A percentile compares a stretch with the other conserved stretches of the same genome.
Conservation (phyloP, 2,329 filamentous ascomycete species). For the Davidsoniella virescens region DNA sequence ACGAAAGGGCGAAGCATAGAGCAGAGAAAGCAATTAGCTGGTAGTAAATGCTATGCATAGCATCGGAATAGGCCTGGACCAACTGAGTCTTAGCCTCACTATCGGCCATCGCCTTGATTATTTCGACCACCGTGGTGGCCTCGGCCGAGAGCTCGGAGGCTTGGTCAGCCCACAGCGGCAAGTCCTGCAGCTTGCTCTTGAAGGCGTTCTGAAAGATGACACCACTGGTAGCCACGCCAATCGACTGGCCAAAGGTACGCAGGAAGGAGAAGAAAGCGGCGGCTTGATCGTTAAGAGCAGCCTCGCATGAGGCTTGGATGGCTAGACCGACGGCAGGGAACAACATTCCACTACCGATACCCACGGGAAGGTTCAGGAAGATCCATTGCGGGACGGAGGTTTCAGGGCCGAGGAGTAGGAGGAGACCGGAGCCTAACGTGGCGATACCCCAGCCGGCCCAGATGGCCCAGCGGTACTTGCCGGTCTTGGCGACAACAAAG, state of each 20-base stretch:
- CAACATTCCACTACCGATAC: constrained; percentile 46
- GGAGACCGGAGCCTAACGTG: constrained; percentile 39
- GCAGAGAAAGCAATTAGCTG: constrained; percentile 19
- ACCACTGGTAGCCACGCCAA: constrained; percentile 29
- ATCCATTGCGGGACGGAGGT: constrained; percentile 40
- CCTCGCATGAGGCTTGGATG: constrained; percentile 42
- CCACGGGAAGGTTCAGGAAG: constrained; percentile 42
- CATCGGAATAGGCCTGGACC: constrained; percentile 21
- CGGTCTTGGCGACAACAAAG: constrained; percentile 35
- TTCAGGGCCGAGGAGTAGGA: constrained; percentile 30
- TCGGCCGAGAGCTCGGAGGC: constrained; percentile 36
- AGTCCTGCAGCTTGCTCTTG: constrained; percentile 30
- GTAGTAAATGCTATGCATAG: constrained; percentile 21
- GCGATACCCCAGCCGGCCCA: constrained; percentile 45
- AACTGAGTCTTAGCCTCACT: constrained; percentile 17
- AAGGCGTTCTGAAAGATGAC: constrained; percentile 55
- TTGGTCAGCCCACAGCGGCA: constrained; percentile 27
- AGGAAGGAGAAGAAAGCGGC: constrained; percentile 50
- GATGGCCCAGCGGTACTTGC: constrained; percentile 43
- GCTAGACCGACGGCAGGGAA: constrained; percentile 48
- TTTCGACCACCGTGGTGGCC: constrained; percentile 39
- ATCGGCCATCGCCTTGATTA: constrained; percentile 37
- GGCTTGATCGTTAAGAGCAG: constrained; percentile 33
- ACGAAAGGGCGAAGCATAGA: constrained; percentile 19
- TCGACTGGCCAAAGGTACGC: constrained; percentile 17